A percentile compares a stretch with the other conserved stretches of the same genome.
Conservation (phyloP, 306 rosid species). For the Canavalia gladiata region DNA sequence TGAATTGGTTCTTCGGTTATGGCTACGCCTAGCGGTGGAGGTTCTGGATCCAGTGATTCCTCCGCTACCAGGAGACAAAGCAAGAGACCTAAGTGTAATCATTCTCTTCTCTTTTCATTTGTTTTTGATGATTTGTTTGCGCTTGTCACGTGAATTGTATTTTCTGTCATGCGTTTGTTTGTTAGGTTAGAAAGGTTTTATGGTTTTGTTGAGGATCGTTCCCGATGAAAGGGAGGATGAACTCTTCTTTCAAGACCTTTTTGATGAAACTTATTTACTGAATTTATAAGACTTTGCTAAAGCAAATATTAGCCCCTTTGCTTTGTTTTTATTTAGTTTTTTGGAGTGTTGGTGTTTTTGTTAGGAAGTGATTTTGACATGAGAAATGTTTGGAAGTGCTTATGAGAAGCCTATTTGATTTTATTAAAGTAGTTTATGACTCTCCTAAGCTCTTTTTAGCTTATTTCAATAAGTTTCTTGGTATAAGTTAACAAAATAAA, state of each 20-base stretch:
- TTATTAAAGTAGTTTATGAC: too few species aligned
- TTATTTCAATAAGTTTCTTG: too few species aligned
- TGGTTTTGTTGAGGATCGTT: constrained; percentile 12
- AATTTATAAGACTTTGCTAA: constrained; percentile 8
- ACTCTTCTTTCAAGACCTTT: not conserved
- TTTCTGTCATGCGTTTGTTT: not conserved
- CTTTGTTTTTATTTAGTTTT: not conserved
- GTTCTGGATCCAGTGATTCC: constrained; percentile 76
- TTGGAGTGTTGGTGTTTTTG: not conserved
- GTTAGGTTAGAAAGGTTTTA: constrained; percentile 1
- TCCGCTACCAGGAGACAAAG: constrained; percentile 71
- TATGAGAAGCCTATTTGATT: too few species aligned
- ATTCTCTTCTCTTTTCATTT: not conserved
- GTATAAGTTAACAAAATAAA: too few species aligned
- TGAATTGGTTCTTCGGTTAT: constrained; percentile 61
- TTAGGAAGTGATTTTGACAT: not conserved
- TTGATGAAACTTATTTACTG: not conserved
- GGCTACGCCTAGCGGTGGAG: constrained; percentile 69
- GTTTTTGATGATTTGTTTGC: not conserved
- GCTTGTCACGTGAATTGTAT: not conserved
- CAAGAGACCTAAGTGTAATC: constrained; percentile 90
- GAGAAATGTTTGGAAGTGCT: too few species aligned
- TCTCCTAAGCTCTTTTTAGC: too few species aligned
- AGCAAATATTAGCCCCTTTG: not conserved
- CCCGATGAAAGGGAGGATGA: not conserved